Base-by-base conservation (phyloP, 225 moss, liverwort and hornwort genomes). In the Bryum argenteum region DNA sequence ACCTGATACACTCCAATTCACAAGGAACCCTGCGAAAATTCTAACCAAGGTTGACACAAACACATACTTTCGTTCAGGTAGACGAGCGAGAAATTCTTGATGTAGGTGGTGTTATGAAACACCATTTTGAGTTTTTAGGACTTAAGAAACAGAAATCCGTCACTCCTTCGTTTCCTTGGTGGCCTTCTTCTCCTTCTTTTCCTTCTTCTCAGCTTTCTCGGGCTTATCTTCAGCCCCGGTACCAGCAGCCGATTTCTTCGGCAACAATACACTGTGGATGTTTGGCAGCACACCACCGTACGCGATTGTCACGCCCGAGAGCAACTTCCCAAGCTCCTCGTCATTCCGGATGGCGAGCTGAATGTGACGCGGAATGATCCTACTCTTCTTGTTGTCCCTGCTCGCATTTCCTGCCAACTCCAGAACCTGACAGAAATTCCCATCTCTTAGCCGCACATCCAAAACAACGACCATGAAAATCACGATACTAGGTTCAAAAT, bases 291-390 rank as follows among this genome's bases (percentile, higher is more conserved):
- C 83, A 8, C 89, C 89, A 13, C 89, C 86, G 39, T 89, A 81
- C 0, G 86, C 83, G 18, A 89, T 89, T 2, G 89, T 86, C 48
- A 86, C 83, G 13, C 83, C 83, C 0, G 77, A 51, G 12, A 89
- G 50, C 9, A 89, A 57, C 53, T 75, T 81, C 4, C 89, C 83
- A 0, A 89, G 63, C 75, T 89, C 86, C 63, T 89, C 89, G 17
- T 86, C 86, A 3, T 86, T 86, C 28, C 83, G 67, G 33, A 86
- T 89, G 0, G 83, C 89, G 1, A 86, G 75, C 72, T 89, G 86
- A 10, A 89, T 89, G 75, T 89, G 89, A 1, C 89, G 77, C 3
- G 86, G 81, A 20, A 86, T 86, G 3, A 89, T 89, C 22, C 86
- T 69, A 8, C 83, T 86, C 75, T 89, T 89, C 75, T 81, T 86